These are phyloP conservation scores for Neofusicoccum sp. DNA, from an alignment of 2,329 filamentous ascomycete genomes.

Conservation along the genomic window DNA sequence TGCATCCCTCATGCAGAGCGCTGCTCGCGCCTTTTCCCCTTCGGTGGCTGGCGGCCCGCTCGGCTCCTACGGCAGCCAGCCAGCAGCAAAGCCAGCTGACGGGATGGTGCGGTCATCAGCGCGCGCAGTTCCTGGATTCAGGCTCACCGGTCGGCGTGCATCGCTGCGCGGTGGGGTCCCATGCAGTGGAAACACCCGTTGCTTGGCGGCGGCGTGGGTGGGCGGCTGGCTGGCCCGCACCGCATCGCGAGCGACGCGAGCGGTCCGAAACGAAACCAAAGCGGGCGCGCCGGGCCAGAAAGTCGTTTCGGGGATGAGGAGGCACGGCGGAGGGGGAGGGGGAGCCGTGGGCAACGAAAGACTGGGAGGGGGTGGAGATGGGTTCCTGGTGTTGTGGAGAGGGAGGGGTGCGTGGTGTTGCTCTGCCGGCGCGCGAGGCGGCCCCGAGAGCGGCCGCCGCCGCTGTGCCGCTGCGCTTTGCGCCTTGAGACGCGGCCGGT, in stretches of 20 bases:
- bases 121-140: slow-evolving; percentile 4
- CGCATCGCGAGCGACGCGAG: not conserved
- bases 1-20: not conserved
- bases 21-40: not conserved
- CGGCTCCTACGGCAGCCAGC: slow-evolving; percentile 3
- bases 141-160: slow-evolving; percentile 9
- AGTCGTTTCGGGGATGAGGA: slow-evolving; percentile 3
- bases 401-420: not conserved
- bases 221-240: not conserved
- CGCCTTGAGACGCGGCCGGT: not conserved
- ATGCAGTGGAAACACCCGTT: slow-evolving; percentile 10
- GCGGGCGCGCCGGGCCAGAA: not conserved
- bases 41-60: not conserved
- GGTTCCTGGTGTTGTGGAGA: not conserved
- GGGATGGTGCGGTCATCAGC: not conserved
- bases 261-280: slow-evolving; percentile 1
- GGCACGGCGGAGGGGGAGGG: not conserved
- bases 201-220: not conserved
- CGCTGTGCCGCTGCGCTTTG: not conserved
- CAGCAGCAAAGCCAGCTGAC: not conserved
- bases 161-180: not conserved
- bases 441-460: not conserved
- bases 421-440: not conserved
- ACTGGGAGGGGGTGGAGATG: not conserved
- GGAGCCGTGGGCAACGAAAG: slow-evolving; percentile 1